Percentiles rank a stretch among this genome's conserved stretches.
Evolutionary conservation across 176 grass and related monocot genomes (phyloP).

Genomic region (Aegilops sharonensis): DNA sequence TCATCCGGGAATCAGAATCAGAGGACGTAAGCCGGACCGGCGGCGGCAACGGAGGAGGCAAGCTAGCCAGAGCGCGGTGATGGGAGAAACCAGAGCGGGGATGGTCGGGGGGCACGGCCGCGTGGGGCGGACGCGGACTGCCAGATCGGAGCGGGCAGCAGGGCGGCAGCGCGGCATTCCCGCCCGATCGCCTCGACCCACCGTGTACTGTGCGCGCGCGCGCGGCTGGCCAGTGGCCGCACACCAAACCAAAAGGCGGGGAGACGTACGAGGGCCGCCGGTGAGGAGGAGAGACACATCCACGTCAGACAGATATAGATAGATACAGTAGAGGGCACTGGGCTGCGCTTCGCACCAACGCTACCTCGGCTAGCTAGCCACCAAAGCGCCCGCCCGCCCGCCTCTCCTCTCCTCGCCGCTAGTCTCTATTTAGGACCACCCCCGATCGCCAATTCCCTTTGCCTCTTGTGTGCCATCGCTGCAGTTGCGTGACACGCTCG

Average conservation of each 20-base stretch:
- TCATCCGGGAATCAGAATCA: neutral
- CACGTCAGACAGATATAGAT: neutral
- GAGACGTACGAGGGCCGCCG: neutral
- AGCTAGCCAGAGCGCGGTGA: too few species aligned
- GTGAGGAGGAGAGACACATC: neutral
- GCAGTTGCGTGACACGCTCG: constrained; percentile 22
- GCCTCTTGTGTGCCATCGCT: neutral
- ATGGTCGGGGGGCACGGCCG: neutral
- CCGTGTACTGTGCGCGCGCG: too few species aligned
- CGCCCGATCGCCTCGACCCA: neutral
- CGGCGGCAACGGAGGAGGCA: too few species aligned
- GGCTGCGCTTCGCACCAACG: neutral
- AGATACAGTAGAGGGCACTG: neutral
- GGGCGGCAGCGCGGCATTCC: neutral
- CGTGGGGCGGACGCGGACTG: constrained; percentile 31
- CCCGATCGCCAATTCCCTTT: neutral
- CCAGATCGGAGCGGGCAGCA: constrained; percentile 23
- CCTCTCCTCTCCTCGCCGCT: neutral
- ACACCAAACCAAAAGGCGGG: neutral
- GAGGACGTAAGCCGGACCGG: neutral
- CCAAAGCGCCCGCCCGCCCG: neutral
- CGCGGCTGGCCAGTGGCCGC: neutral
- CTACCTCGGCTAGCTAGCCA: constrained; percentile 2
- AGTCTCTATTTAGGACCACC: constrained; percentile 26
- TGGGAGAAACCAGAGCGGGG: too few species aligned